phyloP scores from a whole-genome alignment of 805 yeast genomes.

The Candida yuanshanica region DNA sequence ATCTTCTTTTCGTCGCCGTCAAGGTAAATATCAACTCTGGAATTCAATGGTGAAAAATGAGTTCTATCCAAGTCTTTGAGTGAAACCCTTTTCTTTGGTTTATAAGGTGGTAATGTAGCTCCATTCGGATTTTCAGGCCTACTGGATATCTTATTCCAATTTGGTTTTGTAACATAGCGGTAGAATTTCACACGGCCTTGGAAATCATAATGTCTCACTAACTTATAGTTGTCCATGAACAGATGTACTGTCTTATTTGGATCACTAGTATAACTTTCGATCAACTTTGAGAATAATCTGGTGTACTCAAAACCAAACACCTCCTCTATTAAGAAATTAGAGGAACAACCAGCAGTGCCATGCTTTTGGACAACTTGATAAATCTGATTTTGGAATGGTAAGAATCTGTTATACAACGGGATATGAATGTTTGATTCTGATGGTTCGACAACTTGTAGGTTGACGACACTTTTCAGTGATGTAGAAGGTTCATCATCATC shows the following conservation, averaged over 20 bases:
- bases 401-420: constrained; percentile 42
- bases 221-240: constrained; percentile 25
- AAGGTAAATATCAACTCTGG: constrained; percentile 7
- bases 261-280: constrained; percentile 40
- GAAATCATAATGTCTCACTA: constrained; percentile 63
- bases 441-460: constrained; percentile 15
- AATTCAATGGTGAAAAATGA: constrained; percentile 22
- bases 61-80: constrained; percentile 20
- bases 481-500: constrained; percentile 19
- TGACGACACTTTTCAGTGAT: constrained; percentile 12
- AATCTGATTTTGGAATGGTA: constrained; percentile 62
- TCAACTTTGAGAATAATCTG: constrained; percentile 44
- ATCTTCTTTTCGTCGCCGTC: constrained; percentile 5
- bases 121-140: constrained; percentile 21
- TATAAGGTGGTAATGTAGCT: constrained; percentile 21
- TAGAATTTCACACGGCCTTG: constrained; percentile 71
- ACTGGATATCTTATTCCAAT: constrained; percentile 30
- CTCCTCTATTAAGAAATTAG: constrained; percentile 44
- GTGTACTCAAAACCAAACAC: constrained; percentile 52
- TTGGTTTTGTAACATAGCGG: constrained; percentile 49
- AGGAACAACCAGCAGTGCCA: constrained; percentile 49
- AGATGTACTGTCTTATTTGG: constrained; percentile 20
- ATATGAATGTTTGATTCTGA: constrained; percentile 6
- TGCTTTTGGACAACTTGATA: constrained; percentile 39
- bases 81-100: constrained; percentile 9